A percentile compares a stretch with the other conserved stretches of the same genome.
Conservation (phyloP, 139 green algal genomes). For the Auxenochlorella pyrenoidosa region DNA sequence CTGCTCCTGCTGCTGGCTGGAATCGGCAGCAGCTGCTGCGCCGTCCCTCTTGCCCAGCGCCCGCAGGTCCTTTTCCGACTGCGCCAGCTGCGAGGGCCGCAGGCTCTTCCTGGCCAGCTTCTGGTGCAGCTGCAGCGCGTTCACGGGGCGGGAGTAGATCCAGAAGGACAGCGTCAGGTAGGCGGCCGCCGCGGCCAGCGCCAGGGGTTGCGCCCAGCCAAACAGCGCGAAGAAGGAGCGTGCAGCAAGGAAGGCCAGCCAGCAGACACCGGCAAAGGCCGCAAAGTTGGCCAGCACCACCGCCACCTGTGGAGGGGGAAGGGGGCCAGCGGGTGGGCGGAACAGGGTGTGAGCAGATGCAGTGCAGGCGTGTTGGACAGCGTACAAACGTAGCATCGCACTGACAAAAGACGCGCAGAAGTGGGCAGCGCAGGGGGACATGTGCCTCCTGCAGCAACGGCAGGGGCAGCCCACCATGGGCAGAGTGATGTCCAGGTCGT, state of each 20-base stretch:
- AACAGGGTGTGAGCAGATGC: no score
- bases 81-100: background rate
- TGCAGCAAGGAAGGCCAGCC: background rate
- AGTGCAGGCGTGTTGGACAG: no score
- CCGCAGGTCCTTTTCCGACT: background rate
- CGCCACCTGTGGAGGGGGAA: no score
- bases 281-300: conserved; percentile 4
- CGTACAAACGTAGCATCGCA: no score
- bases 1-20: background rate
- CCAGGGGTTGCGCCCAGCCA: background rate
- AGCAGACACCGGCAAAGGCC: background rate
- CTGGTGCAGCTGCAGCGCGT: conserved; percentile 24
- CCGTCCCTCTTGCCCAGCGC: conserved; percentile 44
- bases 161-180: conserved; percentile 7
- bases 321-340: no score
- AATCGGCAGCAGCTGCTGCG: background rate
- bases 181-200: background rate
- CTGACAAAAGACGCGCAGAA: no score
- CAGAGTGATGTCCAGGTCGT: background rate
- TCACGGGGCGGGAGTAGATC: conserved; percentile 20
- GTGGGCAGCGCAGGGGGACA: no score
- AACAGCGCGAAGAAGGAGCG: conserved; percentile 10
- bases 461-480: background rate
- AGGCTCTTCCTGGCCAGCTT: background rate
- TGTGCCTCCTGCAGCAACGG: no score